phyloP scores from a whole-genome alignment of 441 rosid species.

The Aleurites moluccanus region DNA sequence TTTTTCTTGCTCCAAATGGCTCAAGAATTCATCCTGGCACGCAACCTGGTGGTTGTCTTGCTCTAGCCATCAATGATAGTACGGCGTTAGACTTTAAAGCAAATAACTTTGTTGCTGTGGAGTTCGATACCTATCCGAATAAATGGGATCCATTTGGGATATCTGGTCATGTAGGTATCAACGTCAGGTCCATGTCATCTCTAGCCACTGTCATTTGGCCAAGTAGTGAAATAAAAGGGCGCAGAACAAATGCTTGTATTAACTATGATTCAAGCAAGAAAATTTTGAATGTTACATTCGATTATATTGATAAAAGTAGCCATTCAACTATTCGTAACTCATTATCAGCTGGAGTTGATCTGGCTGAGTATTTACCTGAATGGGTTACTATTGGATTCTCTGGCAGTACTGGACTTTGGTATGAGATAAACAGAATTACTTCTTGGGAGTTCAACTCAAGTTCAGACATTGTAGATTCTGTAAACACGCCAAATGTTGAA shows the following conservation, averaged over 20 bases:
- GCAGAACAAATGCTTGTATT: slow-evolving; percentile 26
- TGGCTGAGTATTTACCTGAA: slow-evolving; percentile 30
- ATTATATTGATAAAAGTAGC: background rate
- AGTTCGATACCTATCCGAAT: slow-evolving; percentile 32
- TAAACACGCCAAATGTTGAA: background rate
- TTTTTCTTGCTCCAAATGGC: slow-evolving; percentile 35
- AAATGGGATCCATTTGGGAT: slow-evolving; percentile 11
- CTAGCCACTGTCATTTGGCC: slow-evolving; percentile 16
- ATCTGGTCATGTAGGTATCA: slow-evolving; percentile 33
- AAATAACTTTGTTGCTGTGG: slow-evolving; percentile 36
- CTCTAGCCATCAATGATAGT: slow-evolving; percentile 2
- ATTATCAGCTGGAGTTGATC: background rate
- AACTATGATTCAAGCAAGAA: slow-evolving; percentile 26
- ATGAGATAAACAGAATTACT: slow-evolving; percentile 16
- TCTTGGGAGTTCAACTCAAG: slow-evolving; percentile 36
- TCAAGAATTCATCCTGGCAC: background rate
- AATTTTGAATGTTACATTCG: slow-evolving; percentile 22
- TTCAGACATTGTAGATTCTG: slow-evolving; percentile 12
- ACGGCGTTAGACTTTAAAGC: background rate
- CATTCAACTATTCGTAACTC: background rate
- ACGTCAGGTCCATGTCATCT: slow-evolving; percentile 33
- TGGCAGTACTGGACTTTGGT: slow-evolving; percentile 14
- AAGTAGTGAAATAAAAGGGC: slow-evolving; percentile 11
- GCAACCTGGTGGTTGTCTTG: slow-evolving; percentile 23
- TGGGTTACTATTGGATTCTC: slow-evolving; percentile 41